Evolutionary conservation across 2,329 filamentous ascomycete genomes (phyloP).

Genomic region (Fusarium siculi): DNA sequence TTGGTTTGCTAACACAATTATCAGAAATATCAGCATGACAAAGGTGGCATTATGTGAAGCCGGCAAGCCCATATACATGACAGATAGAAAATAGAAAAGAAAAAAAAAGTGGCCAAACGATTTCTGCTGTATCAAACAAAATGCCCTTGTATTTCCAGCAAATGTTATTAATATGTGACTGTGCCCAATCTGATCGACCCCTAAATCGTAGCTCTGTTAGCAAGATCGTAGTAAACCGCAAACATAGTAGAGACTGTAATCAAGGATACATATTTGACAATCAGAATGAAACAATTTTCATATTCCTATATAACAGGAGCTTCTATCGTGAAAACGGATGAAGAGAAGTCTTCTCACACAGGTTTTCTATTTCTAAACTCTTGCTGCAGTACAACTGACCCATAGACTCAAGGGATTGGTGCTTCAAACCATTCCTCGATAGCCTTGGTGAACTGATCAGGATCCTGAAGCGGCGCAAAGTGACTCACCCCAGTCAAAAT

Average conservation of each 20-base stretch:
- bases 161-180: neutral
- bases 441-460: slow-evolving; percentile 48
- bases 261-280: neutral
- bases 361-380: neutral
- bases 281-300: too few species aligned
- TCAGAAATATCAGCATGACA: neutral
- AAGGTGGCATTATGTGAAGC: neutral
- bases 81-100: neutral
- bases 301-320: neutral
- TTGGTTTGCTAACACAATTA: neutral
- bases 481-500: slow-evolving; percentile 54
- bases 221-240: neutral
- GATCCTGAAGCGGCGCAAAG: slow-evolving; percentile 56
- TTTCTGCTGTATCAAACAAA: neutral
- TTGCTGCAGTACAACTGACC: rapidly evolving
- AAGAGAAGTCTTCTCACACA: neutral
- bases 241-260: neutral
- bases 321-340: neutral
- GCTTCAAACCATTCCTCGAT: slow-evolving; percentile 43
- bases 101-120: neutral
- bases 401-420: neutral
- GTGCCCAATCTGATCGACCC: neutral
- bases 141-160: neutral
- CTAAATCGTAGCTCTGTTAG: neutral
- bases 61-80: neutral